Evolutionary conservation across 768 basidiomycete species (phyloP), one percentile per base, ranked within the genome.

Genomic region (Porphyrellus cyaneotinctus): DNA sequence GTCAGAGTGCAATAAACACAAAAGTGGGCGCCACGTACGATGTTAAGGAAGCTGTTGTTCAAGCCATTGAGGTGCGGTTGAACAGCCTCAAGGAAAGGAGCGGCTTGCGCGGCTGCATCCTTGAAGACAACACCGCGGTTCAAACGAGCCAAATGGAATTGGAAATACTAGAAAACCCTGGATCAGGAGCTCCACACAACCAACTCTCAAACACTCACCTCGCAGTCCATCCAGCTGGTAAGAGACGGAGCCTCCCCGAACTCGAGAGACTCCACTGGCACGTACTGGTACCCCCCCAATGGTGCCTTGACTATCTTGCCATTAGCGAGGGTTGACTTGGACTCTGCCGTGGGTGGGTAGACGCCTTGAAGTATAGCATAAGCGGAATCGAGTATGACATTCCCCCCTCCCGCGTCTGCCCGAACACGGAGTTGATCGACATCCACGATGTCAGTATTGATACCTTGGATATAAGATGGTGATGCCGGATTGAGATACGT

Each of bases 281-380:
- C 76, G 61, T 93, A 94, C 71, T 91, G 89, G 65, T 92, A 93
- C 1, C 88, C 88, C 18, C 83, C 82, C n/a, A 93, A 76, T 20
- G 92, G 90, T 0, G 85, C 81, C 14, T 80, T 72, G 52, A 92
- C 74, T n/a, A 66, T 77, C 23, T 83, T 78, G 51, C 84, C 88
- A 58, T 91, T 84, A 3, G 88, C 91, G 18, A 95, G 81, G 12
- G 75, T 77, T 52, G 84, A 84, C 58, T 76, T 80, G 66, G 85
- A 84, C 48, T 78, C 73, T 8, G 73, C 64, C 54, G 78, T 87
- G 6, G 90, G 88, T 13, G 91, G 91, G 76, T 86, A 91, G 45
- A 93, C 76, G 32, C 91, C 90, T 65, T 93, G 92, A 37, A 91
- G 77, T 35, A 91, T 73, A 14, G 91, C 89, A 54, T 86, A 85